Conservation (phyloP, 768 basidiomycete species). For the Pseudohyphozyma bogoriensis region DNA sequence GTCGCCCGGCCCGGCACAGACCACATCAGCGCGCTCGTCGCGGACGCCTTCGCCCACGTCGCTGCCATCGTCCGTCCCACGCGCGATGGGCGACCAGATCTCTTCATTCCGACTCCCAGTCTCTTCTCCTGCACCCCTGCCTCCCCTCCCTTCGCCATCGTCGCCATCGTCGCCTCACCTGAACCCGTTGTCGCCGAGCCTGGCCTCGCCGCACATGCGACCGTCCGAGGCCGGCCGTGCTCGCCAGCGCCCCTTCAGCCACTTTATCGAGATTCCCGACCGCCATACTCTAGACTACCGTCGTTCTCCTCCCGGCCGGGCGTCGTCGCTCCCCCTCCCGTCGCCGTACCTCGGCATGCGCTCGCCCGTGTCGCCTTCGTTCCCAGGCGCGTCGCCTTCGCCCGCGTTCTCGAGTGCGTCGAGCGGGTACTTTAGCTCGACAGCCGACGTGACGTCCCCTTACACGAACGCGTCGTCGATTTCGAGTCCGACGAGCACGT, state of each 20-base stretch:
- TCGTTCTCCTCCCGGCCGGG: too few relatives aligned
- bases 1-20: not conserved
- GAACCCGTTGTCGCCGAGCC: not conserved
- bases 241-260: too few relatives aligned
- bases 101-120: not conserved
- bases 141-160: not conserved
- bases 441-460: constrained; percentile 3
- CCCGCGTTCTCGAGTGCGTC: not conserved
- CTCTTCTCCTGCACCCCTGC: not conserved
- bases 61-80: not conserved
- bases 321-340: too few relatives aligned
- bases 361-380: not conserved
- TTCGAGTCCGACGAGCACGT: constrained; percentile 2
- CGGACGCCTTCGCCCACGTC: not conserved
- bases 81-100: constrained; percentile 2
- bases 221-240: too few relatives aligned
- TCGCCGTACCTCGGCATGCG: too few relatives aligned
- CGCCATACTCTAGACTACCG: too few relatives aligned
- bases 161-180: not conserved
- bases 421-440: not conserved
- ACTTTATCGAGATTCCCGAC: too few relatives aligned
- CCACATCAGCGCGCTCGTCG: not conserved
- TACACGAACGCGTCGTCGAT: not conserved
- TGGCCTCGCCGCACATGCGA: too few relatives aligned
- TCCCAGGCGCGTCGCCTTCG: not conserved